phyloP scores from a whole-genome alignment of 2,329 filamentous ascomycete genomes.

The Diaporthe caulivora region DNA sequence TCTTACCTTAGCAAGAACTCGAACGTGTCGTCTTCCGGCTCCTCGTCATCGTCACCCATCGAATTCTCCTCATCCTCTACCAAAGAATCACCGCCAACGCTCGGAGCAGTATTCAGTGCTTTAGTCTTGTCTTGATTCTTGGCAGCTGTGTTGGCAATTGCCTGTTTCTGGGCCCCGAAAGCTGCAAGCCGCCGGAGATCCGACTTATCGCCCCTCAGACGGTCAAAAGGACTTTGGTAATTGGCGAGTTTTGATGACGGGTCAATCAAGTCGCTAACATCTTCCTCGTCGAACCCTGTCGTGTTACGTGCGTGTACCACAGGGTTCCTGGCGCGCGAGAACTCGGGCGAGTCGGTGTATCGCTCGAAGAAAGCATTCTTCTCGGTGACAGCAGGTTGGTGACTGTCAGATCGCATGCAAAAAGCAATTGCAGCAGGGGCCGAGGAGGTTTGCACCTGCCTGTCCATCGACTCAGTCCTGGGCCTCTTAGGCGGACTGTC shows the following conservation, averaged over 20 bases:
- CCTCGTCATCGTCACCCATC: slow-evolving; percentile 30
- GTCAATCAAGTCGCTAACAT: slow-evolving; percentile 5
- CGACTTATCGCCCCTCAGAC: neutral
- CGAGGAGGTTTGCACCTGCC: neutral
- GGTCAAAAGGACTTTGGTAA: slow-evolving; percentile 29
- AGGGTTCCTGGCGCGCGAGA: slow-evolving; percentile 31
- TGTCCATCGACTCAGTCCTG: neutral
- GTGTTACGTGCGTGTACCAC: slow-evolving; percentile 23
- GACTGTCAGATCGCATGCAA: neutral
- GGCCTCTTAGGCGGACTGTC: neutral
- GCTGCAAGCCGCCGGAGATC: slow-evolving; percentile 18
- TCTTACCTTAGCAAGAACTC: slow-evolving; percentile 31
- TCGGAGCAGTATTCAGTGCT: neutral
- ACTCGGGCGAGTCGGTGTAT: slow-evolving; percentile 36
- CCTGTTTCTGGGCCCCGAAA: slow-evolving; percentile 18
- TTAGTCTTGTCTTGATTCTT: neutral
- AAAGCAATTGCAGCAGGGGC: neutral
- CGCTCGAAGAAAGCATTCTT: slow-evolving; percentile 37
- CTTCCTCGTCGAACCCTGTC: neutral
- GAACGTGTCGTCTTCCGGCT: slow-evolving; percentile 38
- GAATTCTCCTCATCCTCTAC: neutral
- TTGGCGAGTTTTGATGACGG: slow-evolving; percentile 27
- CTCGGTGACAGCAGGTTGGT: neutral
- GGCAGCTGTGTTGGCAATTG: neutral
- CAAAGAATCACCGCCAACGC: neutral